Evolutionary conservation across 2,329 filamentous ascomycete genomes (phyloP).

Genomic region (Capronia americana): DNA sequence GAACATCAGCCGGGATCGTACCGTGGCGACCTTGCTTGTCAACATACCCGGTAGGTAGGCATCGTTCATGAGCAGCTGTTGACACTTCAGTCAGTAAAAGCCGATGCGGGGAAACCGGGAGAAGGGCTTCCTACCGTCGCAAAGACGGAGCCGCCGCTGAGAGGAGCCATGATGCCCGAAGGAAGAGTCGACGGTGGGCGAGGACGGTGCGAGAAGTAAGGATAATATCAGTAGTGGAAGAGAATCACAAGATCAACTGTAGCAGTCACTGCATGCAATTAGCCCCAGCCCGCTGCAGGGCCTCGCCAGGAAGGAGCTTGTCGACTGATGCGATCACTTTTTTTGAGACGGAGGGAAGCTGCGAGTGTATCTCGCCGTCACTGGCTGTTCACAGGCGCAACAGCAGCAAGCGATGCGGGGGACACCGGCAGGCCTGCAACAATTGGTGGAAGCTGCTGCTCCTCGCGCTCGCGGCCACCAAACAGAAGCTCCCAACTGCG

Average conservation of each 20-base stretch:
- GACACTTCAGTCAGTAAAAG: constrained; percentile 26
- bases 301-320: constrained; percentile 5
- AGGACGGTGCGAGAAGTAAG: not conserved
- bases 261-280: not conserved
- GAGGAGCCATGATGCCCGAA: constrained; percentile 39
- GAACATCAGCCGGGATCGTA: constrained; percentile 27
- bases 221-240: constrained; percentile 4
- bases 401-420: not conserved
- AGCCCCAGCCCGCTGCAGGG: constrained; percentile 3
- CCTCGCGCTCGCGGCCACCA: constrained; percentile 8
- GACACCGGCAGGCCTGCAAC: not conserved
- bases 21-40: constrained; percentile 28
- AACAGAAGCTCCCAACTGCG: constrained; percentile 14
- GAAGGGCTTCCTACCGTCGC: constrained; percentile 38
- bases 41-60: constrained; percentile 84
- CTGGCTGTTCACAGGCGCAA: constrained; percentile 4
- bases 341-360: constrained; percentile 12
- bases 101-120: constrained; percentile 30
- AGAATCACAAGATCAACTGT: constrained; percentile 3
- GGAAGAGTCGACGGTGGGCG: constrained; percentile 15
- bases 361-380: constrained; percentile 6
- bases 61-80: constrained; percentile 88
- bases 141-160: constrained; percentile 39
- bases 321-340: constrained; percentile 20
- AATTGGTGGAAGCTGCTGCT: constrained; percentile 7